Percentiles rank a stretch among this genome's conserved stretches.
phyloP scores from a whole-genome alignment of 2,329 filamentous ascomycete species.

The Botrytis deweyae region DNA sequence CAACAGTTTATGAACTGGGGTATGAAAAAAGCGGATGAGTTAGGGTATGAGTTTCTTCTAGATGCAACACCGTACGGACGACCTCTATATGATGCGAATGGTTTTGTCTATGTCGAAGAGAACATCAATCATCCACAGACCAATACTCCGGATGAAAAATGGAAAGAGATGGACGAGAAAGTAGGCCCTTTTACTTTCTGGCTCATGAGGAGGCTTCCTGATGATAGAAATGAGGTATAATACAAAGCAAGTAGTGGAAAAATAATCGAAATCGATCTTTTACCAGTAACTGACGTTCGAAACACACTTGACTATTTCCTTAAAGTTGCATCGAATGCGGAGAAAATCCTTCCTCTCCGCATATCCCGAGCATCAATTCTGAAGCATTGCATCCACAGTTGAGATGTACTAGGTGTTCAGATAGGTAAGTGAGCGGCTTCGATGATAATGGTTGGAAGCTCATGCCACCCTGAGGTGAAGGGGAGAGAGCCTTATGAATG shows the following conservation, averaged over 20 bases:
- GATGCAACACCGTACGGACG: constrained; percentile 20
- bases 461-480: background rate
- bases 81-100: constrained; percentile 20
- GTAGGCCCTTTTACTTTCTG: constrained; percentile 21
- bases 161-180: constrained; percentile 22
- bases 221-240: background rate
- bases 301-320: background rate
- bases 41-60: constrained; percentile 13
- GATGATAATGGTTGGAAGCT: background rate
- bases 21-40: constrained; percentile 15
- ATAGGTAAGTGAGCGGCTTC: background rate
- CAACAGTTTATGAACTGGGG: constrained; percentile 18
- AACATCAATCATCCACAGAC: constrained; percentile 19
- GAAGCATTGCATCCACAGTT: background rate
- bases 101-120: constrained; percentile 17
- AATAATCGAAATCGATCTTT: background rate
- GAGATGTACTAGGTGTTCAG: background rate
- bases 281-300: background rate
- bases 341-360: background rate
- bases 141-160: constrained; percentile 18
- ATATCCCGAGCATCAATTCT: background rate
- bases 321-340: background rate
- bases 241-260: background rate
- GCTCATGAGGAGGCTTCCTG: constrained; percentile 19
- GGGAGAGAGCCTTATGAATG: background rate